Evolutionary conservation across 1,139 yeast genomes (phyloP).

Genomic region (Zygoascus hellenicus): DNA sequence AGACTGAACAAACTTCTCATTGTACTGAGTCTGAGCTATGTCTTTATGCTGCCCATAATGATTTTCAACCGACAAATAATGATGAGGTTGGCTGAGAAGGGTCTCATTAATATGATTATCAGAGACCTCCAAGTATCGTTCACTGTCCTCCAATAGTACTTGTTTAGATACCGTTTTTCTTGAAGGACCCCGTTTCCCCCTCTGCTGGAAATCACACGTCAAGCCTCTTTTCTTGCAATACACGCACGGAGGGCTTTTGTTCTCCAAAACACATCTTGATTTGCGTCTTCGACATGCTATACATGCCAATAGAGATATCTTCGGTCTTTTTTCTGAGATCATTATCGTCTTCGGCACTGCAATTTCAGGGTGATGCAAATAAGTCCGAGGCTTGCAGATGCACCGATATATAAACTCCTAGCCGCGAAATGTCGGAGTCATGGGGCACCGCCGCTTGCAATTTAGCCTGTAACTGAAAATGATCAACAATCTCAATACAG

Average conservation of each 20-base stretch:
- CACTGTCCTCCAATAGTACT: too few species aligned
- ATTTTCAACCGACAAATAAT: too few species aligned
- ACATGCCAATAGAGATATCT: conserved; percentile 7
- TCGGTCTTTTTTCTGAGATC: neutral
- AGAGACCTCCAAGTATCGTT: too few species aligned
- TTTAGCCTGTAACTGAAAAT: too few species aligned
- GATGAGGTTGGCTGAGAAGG: too few species aligned
- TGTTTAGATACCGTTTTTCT: neutral
- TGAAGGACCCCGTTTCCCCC: conserved; percentile 9
- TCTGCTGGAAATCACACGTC: conserved; percentile 4
- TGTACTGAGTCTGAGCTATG: neutral
- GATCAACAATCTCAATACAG: too few species aligned
- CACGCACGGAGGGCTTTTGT: neutral
- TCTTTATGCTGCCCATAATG: too few species aligned
- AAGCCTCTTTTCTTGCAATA: neutral
- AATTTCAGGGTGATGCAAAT: neutral
- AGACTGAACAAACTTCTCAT: neutral
- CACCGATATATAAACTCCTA: neutral
- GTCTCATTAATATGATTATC: too few species aligned
- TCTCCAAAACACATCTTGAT: neutral
- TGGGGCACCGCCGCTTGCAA: too few species aligned
- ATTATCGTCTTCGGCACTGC: neutral
- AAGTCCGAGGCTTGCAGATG: neutral
- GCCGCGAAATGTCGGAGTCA: too few species aligned
- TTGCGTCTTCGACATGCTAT: conserved; percentile 7